Evolutionary conservation across 2,329 filamentous ascomycete genomes (phyloP).

Genomic region (Colletotrichum sp.): DNA sequence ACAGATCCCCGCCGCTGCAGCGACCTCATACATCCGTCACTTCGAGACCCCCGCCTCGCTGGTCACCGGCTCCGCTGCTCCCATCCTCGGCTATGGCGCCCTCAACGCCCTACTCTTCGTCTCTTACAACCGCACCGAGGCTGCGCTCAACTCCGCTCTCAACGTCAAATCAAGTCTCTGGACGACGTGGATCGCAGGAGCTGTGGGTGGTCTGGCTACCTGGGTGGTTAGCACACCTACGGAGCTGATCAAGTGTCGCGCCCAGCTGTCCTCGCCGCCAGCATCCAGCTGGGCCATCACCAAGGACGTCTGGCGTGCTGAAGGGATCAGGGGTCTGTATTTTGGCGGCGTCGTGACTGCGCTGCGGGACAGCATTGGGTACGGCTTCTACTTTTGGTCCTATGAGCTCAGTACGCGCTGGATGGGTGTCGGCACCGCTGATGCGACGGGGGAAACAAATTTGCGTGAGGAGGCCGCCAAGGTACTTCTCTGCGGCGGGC

Average conservation of each 20-base stretch:
- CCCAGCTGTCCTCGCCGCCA: slow-evolving; percentile 64
- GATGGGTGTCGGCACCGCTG: slow-evolving; percentile 42
- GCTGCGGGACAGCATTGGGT: slow-evolving; percentile 86
- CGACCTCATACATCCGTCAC: slow-evolving; percentile 31
- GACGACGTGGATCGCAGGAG: slow-evolving; percentile 81
- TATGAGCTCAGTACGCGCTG: slow-evolving; percentile 78
- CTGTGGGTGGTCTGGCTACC: slow-evolving; percentile 80
- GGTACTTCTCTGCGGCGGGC: slow-evolving; percentile 80
- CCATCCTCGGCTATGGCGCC: slow-evolving; percentile 87
- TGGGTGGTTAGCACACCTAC: slow-evolving; percentile 89
- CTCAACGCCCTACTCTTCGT: slow-evolving; percentile 91
- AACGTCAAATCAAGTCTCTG: slow-evolving; percentile 53
- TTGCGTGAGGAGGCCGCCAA: slow-evolving; percentile 58
- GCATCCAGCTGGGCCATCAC: slow-evolving; percentile 69
- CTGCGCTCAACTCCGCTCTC: slow-evolving; percentile 54
- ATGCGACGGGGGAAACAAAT: slow-evolving; percentile 21
- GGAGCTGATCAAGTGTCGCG: slow-evolving; percentile 88
- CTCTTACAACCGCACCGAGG: slow-evolving; percentile 85
- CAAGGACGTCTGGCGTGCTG: slow-evolving; percentile 60
- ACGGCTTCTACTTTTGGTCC: slow-evolving; percentile 96
- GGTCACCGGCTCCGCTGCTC: slow-evolving; percentile 76
- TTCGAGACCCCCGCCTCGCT: slow-evolving; percentile 43
- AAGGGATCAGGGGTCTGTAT: slow-evolving; percentile 76
- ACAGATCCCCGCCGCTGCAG: slow-evolving; percentile 23
- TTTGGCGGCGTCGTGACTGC: slow-evolving; percentile 83